Evolutionary conservation across 441 rosid species (phyloP), one percentile per base, ranked within the genome.

Genomic region (Flueggea neowawraea): DNA sequence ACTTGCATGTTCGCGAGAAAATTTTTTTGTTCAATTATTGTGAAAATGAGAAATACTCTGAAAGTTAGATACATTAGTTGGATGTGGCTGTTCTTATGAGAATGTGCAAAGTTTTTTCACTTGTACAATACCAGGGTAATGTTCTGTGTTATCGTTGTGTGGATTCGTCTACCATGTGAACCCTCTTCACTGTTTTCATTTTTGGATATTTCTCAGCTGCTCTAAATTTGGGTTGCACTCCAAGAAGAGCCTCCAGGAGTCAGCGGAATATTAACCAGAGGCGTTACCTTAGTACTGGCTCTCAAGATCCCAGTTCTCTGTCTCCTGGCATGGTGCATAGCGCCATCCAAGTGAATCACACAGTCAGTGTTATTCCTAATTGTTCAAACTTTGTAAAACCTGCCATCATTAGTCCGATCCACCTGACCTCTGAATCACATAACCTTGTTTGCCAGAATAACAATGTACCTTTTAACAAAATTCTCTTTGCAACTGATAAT

Each of bases 181-280:
- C 43, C 36, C 12, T 52, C 55, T 15, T 74, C 48, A 66, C 55
- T 58, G 52, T 61, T 69, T 58, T n/a, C 62, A 11, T 10, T 43
- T 31, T 15, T 39, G 31, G 17, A 13, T 58, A 4, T 10, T 15
- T 15, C 65, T 70, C 82, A 95, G 99, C 99, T 75, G 98, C 99
- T 43, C 89, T 95, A 66, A 95, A 80, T 76, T 70, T 95, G 77
- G 99, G 99, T 47, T 95, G 99, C 72, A 73, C 82, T 65, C 89
- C 98, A 4, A 88, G 86, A 66, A 85, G 85, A 79, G 88, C 99
- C 73, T 84, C 96, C 0, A 88, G 99, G 82, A 91, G 99, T 79
- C 93, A 95, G 74, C 73, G 98, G 47, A 89, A 91, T 68, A 76
- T 75, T 63, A 82, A 78, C 73, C 83, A 86, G 28, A 86, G 91